Evolutionary conservation across 2,329 filamentous ascomycete genomes (phyloP).

Genomic region (Penicillium vulpinum): DNA sequence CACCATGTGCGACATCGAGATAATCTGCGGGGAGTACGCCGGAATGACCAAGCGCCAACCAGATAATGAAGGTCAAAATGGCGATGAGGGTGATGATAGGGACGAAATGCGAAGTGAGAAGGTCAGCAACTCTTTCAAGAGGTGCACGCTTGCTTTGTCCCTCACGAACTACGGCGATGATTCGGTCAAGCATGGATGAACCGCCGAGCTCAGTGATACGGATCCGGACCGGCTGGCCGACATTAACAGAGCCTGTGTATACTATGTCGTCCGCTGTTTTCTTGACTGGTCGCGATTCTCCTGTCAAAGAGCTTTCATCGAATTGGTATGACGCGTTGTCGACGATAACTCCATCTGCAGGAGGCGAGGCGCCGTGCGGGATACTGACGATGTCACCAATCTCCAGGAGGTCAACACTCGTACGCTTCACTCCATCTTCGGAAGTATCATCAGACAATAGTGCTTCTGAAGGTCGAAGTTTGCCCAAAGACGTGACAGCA

Average conservation of each 20-base stretch:
- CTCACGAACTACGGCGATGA: slow-evolving; percentile 51
- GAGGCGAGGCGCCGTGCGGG: slow-evolving; percentile 76
- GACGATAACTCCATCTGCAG: slow-evolving; percentile 71
- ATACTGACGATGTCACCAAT: slow-evolving; percentile 73
- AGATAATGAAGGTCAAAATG: slow-evolving; percentile 49
- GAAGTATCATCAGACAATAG: slow-evolving; percentile 50
- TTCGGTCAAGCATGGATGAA: slow-evolving; percentile 53
- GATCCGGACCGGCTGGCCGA: slow-evolving; percentile 48
- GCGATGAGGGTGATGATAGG: slow-evolving; percentile 51
- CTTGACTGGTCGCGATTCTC: slow-evolving; percentile 49
- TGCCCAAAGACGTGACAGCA: slow-evolving; percentile 76
- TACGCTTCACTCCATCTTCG: slow-evolving; percentile 39
- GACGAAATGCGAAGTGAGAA: slow-evolving; percentile 52
- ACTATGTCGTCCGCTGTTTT: slow-evolving; percentile 46
- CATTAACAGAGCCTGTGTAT: slow-evolving; percentile 50
- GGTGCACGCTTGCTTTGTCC: slow-evolving; percentile 52
- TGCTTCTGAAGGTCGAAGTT: slow-evolving; percentile 74
- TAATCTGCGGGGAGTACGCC: slow-evolving; percentile 52
- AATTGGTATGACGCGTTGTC: slow-evolving; percentile 64
- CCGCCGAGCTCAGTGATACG: slow-evolving; percentile 47
- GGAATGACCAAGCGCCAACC: slow-evolving; percentile 48
- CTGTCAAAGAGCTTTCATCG: slow-evolving; percentile 86
- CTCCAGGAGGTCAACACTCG: slow-evolving; percentile 70
- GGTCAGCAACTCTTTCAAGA: slow-evolving; percentile 49
- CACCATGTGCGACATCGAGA: slow-evolving; percentile 48